Conservation (phyloP, 2,329 filamentous ascomycete genomes). For the Claviceps paspali region DNA sequence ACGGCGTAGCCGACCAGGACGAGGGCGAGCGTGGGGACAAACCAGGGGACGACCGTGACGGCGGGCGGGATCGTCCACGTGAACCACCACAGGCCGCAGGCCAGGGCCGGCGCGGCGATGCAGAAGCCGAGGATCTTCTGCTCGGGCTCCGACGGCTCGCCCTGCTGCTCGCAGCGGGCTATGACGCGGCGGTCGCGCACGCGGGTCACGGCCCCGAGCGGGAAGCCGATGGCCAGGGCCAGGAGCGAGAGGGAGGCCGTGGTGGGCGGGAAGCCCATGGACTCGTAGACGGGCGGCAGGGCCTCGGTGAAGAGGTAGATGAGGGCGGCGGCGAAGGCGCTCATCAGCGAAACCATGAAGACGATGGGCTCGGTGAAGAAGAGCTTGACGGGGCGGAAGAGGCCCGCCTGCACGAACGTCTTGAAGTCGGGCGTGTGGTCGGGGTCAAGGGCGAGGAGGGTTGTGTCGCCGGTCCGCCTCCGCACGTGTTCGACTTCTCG, state of each 20-base stretch:
- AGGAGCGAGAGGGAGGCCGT: not conserved
- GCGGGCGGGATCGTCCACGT: slow-evolving; percentile 1
- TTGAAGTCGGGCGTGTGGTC: not conserved
- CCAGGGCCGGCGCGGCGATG: not conserved
- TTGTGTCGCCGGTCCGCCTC: not conserved
- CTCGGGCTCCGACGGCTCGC: not conserved
- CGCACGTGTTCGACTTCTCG: not conserved
- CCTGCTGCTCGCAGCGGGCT: not conserved
- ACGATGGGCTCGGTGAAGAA: slow-evolving; percentile 2
- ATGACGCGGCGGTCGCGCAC: not conserved
- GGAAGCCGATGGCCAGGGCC: not conserved
- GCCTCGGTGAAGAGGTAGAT: slow-evolving; percentile 1
- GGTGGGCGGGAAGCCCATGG: not conserved
- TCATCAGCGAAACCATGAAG: not conserved
- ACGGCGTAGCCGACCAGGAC: not conserved
- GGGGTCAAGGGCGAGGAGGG: not conserved
- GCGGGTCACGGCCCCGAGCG: not conserved
- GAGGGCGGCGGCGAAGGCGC: not conserved
- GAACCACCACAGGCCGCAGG: not conserved
- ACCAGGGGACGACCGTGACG: not conserved
- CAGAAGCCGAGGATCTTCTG: not conserved
- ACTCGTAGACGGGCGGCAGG: not conserved
- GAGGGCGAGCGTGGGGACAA: not conserved
- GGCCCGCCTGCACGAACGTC: not conserved
- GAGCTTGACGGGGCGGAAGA: not conserved